These are phyloP conservation scores for Fusarium sp. DNA, from an alignment of 2,329 filamentous ascomycete species.

Conservation along the genomic window DNA sequence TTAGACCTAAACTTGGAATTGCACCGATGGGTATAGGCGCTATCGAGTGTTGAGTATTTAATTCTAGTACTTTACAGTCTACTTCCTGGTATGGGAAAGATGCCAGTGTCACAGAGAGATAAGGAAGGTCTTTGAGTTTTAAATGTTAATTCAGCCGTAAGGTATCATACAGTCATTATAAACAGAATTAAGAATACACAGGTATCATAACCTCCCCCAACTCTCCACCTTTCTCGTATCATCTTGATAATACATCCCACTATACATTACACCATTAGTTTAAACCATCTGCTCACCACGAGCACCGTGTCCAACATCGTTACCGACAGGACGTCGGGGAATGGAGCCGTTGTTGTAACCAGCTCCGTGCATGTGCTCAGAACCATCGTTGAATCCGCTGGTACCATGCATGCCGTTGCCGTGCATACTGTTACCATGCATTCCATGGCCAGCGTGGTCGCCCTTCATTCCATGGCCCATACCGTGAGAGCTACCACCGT, in stretches of 20 bases:
- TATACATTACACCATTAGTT: not conserved
- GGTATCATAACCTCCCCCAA: not conserved
- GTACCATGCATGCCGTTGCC: not conserved
- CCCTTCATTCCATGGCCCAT: constrained; percentile 13
- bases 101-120: too few relatives aligned
- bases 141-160: constrained; percentile 15
- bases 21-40: constrained; percentile 22
- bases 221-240: not conserved
- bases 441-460: not conserved
- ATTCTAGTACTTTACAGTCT: too few relatives aligned
- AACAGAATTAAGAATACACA: constrained; percentile 1
- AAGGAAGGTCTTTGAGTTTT: not conserved
- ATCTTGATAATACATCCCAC: too few relatives aligned
- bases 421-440: not conserved
- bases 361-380: constrained; percentile 28
- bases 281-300: constrained; percentile 35
- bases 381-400: constrained; percentile 28
- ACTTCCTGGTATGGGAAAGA: too few relatives aligned
- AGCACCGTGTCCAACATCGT: constrained; percentile 5
- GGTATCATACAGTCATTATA: constrained; percentile 20
- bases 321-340: constrained; percentile 34
- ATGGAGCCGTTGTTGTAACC: constrained; percentile 27
- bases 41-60: too few relatives aligned
- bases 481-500: constrained; percentile 23
- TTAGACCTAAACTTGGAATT: constrained; percentile 31